These are phyloP conservation scores for Exophiala mesophila DNA, from an alignment of 2,329 filamentous ascomycete species.

Conservation along the genomic window DNA sequence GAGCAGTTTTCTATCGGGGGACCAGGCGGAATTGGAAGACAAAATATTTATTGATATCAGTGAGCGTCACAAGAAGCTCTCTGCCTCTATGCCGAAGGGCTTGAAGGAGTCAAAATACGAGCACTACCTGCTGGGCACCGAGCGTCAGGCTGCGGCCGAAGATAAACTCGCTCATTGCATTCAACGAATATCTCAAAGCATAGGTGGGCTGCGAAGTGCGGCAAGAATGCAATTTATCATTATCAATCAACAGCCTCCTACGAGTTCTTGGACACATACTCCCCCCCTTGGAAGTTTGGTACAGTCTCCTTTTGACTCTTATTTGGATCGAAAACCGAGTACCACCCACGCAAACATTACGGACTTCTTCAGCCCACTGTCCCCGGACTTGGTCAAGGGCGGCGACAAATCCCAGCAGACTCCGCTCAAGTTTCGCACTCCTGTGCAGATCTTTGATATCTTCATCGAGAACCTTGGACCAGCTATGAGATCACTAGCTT, in stretches of 20 bases:
- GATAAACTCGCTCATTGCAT: slow-evolving; percentile 76
- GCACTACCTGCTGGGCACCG: slow-evolving; percentile 75
- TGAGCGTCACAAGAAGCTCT: slow-evolving; percentile 60
- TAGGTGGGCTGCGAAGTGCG: slow-evolving; percentile 85
- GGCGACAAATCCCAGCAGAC: slow-evolving; percentile 42
- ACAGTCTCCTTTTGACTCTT: slow-evolving; percentile 13
- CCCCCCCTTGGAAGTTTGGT: slow-evolving; percentile 21
- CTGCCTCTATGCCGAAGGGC: slow-evolving; percentile 67
- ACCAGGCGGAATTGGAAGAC: slow-evolving; percentile 69
- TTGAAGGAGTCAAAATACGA: slow-evolving; percentile 84
- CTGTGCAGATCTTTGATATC: slow-evolving; percentile 82
- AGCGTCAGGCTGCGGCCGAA: slow-evolving; percentile 73
- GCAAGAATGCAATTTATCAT: slow-evolving; percentile 84
- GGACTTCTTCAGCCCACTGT: slow-evolving; percentile 15
- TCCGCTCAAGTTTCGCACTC: slow-evolving; percentile 45
- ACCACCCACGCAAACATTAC: slow-evolving; percentile 5
- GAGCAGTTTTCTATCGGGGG: slow-evolving; percentile 74
- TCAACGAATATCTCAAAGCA: slow-evolving; percentile 77
- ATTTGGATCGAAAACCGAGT: slow-evolving; percentile 5
- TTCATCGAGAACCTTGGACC: slow-evolving; percentile 88
- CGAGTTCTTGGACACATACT: slow-evolving; percentile 18
- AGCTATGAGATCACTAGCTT: slow-evolving; percentile 93
- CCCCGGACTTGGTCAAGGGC: slow-evolving; percentile 41
- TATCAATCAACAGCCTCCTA: slow-evolving; percentile 55
- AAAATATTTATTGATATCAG: slow-evolving; percentile 60